Base-by-base conservation (phyloP, 139 green algal genomes). In the Ettlia oleoabundans region DNA sequence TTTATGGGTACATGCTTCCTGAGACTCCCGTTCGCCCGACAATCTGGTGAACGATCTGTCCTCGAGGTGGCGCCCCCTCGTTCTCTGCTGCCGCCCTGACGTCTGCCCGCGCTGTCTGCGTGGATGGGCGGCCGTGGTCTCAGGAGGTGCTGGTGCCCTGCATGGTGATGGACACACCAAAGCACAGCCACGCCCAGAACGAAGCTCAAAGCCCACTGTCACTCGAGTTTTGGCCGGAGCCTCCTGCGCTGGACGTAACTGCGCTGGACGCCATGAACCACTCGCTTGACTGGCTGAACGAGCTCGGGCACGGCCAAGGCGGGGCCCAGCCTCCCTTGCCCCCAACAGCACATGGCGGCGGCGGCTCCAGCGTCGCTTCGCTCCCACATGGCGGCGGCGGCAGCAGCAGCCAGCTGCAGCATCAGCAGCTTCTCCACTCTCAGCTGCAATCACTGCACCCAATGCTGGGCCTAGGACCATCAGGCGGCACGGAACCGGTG, bases 391-490 rank as follows among this genome's bases (percentile, higher is more conserved):
- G 35, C 32, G 52, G 52, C 33, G 52, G 51, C 72, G 72, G 52
- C 71, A 78, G 51, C 71, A 78, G 51, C 71, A 64, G 32, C 72
- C 72, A 79, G 51, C 72, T 77, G n/a, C 70, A 75, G 26, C 67
- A 58, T 1, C 67, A 77, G 70, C 42, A 61, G 41, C 28, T 79
- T 33, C 73, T 80, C 52, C 52, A 53, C 73, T 35, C 73, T 19
- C 73, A 42, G 33, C 65, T 47, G 65, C 37, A 47, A 24, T 33
- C 65, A 35, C 37, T 68, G 35, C 52, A 67, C 22, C 73, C 53
- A 3, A 80, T 80, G 73, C 52, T 38, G 26, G 38, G 15, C 32
- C 7, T 52, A 13, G 1, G 8, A 2, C 47, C 32, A 5, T 30
- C 30, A 6, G 73, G 35, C 9, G 35, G 32, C 26, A n/a, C n/a